phyloP scores from a whole-genome alignment of 257 asterid genomes.

The Paulownia fortunei region DNA sequence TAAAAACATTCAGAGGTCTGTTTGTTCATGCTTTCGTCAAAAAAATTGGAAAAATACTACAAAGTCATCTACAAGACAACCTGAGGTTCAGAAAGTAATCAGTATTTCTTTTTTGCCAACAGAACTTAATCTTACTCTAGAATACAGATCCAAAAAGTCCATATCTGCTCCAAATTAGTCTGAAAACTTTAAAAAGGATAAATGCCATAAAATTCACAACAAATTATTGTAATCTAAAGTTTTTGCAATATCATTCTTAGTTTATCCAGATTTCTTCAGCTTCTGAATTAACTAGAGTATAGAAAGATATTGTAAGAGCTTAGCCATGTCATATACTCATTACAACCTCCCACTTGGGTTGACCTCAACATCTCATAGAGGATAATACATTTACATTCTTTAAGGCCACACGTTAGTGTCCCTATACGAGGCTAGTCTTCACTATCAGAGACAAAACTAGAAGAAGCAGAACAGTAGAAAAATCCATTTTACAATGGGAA shows the following conservation, averaged over 20 bases:
- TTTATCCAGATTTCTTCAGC: no score
- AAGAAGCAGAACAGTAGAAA: no score
- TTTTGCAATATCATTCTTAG: not conserved
- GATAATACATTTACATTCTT: no score
- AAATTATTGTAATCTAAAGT: not conserved
- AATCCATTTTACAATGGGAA: no score
- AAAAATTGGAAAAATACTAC: not conserved
- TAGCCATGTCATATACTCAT: no score
- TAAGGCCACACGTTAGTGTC: no score
- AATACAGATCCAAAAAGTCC: not conserved
- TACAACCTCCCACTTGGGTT: no score
- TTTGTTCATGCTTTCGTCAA: not conserved
- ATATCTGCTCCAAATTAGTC: not conserved
- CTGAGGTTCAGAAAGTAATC: not conserved
- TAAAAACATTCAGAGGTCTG: not conserved
- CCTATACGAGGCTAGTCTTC: no score
- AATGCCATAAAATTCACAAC: not conserved
- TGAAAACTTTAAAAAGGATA: not conserved
- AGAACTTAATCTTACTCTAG: not conserved
- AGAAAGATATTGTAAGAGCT: no score
- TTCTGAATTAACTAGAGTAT: no score
- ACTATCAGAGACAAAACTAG: no score
- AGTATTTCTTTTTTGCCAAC: not conserved
- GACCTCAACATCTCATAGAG: no score
- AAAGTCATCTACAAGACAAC: not conserved